A percentile compares a stretch with the other conserved stretches of the same genome.
These are phyloP conservation scores for Cryphonectria naterciae DNA, from an alignment of 2,329 filamentous ascomycete species.

Conservation along the genomic window DNA sequence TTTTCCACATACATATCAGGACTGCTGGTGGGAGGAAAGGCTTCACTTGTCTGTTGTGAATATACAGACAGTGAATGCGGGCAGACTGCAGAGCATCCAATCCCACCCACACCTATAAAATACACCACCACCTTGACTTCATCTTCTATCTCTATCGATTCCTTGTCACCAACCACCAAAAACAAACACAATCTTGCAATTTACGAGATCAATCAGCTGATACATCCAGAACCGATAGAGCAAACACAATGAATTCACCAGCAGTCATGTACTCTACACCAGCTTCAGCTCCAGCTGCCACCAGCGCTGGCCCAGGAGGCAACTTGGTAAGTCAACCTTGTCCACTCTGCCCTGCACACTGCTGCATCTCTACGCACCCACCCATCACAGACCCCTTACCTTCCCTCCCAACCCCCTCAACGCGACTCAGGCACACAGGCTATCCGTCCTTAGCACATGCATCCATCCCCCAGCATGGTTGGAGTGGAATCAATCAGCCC, in stretches of 20 bases:
- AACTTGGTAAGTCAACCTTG: slow-evolving; percentile 43
- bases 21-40: background rate
- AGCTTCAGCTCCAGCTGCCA: slow-evolving; percentile 45
- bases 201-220: slow-evolving; percentile 7
- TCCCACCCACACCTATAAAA: background rate
- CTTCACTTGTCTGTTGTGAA: background rate
- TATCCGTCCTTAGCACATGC: background rate
- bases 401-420: background rate
- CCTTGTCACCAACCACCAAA: background rate
- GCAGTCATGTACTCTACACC: slow-evolving; percentile 29
- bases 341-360: slow-evolving; percentile 12
- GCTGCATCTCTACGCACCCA: background rate
- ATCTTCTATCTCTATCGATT: background rate
- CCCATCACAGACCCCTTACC: background rate
- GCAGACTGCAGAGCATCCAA: background rate
- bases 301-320: slow-evolving; percentile 41
- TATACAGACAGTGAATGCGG: background rate
- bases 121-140: background rate
- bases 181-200: background rate
- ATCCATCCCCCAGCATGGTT: background rate
- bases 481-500: too few species aligned
- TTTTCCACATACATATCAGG: background rate
- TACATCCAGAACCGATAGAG: slow-evolving; percentile 25
- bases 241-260: slow-evolving; percentile 32
- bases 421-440: background rate